These are phyloP conservation scores for Echium plantagineum DNA, from an alignment of 257 asterid species.

Conservation along the genomic window DNA sequence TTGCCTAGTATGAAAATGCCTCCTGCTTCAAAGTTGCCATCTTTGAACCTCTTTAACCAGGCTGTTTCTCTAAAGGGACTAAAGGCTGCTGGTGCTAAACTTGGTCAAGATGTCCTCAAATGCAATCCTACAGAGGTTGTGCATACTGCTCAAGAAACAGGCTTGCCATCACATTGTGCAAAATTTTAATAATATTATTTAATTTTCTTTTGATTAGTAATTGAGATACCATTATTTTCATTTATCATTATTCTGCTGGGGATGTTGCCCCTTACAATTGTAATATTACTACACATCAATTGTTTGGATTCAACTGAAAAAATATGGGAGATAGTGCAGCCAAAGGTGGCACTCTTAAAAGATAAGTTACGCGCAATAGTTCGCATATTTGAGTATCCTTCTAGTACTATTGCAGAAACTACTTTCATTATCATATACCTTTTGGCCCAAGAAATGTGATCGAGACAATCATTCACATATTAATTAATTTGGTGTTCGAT, in stretches of 20 bases:
- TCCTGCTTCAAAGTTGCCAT: conserved; percentile 70
- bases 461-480: too few relatives aligned
- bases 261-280: background rate
- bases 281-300: background rate
- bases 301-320: background rate
- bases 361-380: too few relatives aligned
- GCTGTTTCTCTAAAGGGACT: conserved; percentile 73
- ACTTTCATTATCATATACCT: too few relatives aligned
- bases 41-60: conserved; percentile 69
- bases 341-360: background rate
- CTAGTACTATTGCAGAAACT: too few relatives aligned
- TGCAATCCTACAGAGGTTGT: conserved; percentile 50
- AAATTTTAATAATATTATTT: conserved; percentile 22
- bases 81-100: conserved; percentile 82
- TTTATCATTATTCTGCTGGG: background rate
- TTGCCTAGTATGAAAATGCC: conserved; percentile 82
- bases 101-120: conserved; percentile 62
- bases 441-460: too few relatives aligned
- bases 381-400: too few relatives aligned
- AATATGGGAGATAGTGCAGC: background rate
- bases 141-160: conserved; percentile 47
- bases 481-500: too few relatives aligned
- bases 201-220: background rate
- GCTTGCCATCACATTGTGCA: conserved; percentile 82
- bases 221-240: background rate